Conservation (phyloP, 345 rosid genomes). For the thale cress (Arabidopsis thaliana) region DNA sequence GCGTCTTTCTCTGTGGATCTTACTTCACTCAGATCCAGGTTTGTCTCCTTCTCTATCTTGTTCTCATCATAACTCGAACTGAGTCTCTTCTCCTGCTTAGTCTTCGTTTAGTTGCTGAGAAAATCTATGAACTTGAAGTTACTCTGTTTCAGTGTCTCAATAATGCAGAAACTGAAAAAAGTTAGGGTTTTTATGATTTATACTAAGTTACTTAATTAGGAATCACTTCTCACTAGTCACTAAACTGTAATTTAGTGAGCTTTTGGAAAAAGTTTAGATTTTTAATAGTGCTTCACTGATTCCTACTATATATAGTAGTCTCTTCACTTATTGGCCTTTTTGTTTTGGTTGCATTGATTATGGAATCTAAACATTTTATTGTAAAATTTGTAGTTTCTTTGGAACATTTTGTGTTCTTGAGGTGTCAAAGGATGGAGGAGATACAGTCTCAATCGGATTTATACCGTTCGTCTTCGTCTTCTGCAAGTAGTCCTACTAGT, state of each 20-base stretch:
- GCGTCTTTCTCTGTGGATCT: slow-evolving; percentile 26
- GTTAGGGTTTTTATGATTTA: slow-evolving; percentile 11
- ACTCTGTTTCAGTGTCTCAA: slow-evolving; percentile 22
- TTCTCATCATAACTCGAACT: neutral
- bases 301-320: neutral
- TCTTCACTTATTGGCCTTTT: slow-evolving; percentile 13
- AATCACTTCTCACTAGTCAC: slow-evolving; percentile 17
- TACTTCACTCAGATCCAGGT: slow-evolving; percentile 63
- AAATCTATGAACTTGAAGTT: slow-evolving; percentile 28
- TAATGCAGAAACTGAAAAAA: slow-evolving; percentile 14
- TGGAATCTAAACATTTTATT: neutral
- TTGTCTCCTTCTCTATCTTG: slow-evolving; percentile 42
- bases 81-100: slow-evolving; percentile 20
- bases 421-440: slow-evolving; percentile 72
- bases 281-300: neutral
- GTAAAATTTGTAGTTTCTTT: slow-evolving; percentile 20
- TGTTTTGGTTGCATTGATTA: slow-evolving; percentile 9
- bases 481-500: slow-evolving; percentile 96
- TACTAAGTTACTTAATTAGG: slow-evolving; percentile 19
- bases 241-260: slow-evolving; percentile 31
- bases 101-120: slow-evolving; percentile 36
- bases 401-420: slow-evolving; percentile 34
- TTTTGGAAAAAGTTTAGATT: slow-evolving; percentile 28
- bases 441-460: slow-evolving; percentile 94
- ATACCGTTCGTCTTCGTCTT: slow-evolving; percentile 95